A percentile compares a stretch with the other conserved stretches of the same genome.
Conservation (phyloP, 441 rosid genomes). For the Pelargonium citronellum region DNA sequence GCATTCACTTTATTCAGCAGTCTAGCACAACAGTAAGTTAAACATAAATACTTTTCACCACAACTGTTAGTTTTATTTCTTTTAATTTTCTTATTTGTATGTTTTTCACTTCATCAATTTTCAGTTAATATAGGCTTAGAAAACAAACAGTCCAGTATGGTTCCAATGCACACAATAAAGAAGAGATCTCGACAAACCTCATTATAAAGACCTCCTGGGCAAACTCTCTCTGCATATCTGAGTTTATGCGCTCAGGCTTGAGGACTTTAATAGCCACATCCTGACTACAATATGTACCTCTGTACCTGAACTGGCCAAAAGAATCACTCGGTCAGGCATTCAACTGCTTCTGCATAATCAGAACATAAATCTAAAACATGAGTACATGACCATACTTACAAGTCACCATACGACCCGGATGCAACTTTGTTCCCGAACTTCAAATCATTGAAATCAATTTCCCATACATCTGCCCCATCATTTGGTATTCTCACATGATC, state of each 20-base stretch:
- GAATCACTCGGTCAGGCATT: slow-evolving; percentile 13
- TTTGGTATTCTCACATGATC: slow-evolving; percentile 52
- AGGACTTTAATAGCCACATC: slow-evolving; percentile 74
- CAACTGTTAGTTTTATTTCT: background rate
- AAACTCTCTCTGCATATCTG: slow-evolving; percentile 62
- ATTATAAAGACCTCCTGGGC: slow-evolving; percentile 70
- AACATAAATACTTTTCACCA: background rate
- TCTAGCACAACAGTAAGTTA: background rate
- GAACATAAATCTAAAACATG: slow-evolving; percentile 13
- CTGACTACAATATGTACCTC: slow-evolving; percentile 64
- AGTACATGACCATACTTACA: slow-evolving; percentile 45
- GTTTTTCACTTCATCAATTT: background rate
- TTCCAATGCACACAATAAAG: background rate
- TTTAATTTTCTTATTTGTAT: background rate
- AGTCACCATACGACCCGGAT: slow-evolving; percentile 65
- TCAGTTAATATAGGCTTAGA: background rate
- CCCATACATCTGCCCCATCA: slow-evolving; percentile 77
- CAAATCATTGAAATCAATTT: slow-evolving; percentile 45
- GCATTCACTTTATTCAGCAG: background rate
- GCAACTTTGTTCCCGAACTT: slow-evolving; percentile 57
- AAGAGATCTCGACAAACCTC: slow-evolving; percentile 40
- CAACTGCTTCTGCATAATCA: slow-evolving; percentile 1
- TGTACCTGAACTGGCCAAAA: slow-evolving; percentile 36
- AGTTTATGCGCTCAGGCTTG: slow-evolving; percentile 59
- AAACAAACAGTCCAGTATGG: background rate